Conservation (phyloP, 2,329 filamentous ascomycete genomes). For the Ophiosphaerella herpotricha region DNA sequence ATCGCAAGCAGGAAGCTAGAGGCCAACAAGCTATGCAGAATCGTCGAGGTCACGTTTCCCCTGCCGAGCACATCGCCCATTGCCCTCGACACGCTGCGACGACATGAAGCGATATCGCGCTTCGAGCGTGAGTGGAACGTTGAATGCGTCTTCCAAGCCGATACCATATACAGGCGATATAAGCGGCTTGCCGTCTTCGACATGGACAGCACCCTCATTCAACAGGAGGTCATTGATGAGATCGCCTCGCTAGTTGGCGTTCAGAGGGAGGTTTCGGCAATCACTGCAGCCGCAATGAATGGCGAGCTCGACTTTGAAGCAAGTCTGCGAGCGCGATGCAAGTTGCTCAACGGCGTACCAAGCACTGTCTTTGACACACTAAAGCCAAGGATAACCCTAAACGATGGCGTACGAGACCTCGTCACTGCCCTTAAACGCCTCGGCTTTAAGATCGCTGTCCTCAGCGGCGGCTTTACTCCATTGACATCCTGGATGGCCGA, state of each 20-base stretch:
- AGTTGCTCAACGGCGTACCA: constrained; percentile 79
- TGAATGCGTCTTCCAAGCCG: constrained; percentile 76
- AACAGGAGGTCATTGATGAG: constrained; percentile 96
- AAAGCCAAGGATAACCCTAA: constrained; percentile 75
- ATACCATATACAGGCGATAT: constrained; percentile 74
- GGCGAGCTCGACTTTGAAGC: constrained; percentile 91
- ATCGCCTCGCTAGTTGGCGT: constrained; percentile 84
- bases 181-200: constrained; percentile 93
- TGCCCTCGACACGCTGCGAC: constrained; percentile 69
- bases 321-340: constrained; percentile 79
- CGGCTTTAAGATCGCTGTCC: constrained; percentile 85
- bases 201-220: constrained; percentile 97
- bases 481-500: constrained; percentile 84
- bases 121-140: constrained; percentile 91
- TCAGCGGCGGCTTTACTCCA: constrained; percentile 91
- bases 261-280: constrained; percentile 80
- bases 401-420: constrained; percentile 77
- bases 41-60: constrained; percentile 69
- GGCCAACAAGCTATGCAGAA: constrained; percentile 61
- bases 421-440: constrained; percentile 74
- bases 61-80: constrained; percentile 58
- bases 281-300: constrained; percentile 93
- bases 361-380: constrained; percentile 79
- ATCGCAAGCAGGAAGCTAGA: constrained; percentile 61
- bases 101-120: constrained; percentile 76